Evolutionary conservation across 1,139 yeast genomes (phyloP).

Genomic region (Saccharomyces hybrid): DNA sequence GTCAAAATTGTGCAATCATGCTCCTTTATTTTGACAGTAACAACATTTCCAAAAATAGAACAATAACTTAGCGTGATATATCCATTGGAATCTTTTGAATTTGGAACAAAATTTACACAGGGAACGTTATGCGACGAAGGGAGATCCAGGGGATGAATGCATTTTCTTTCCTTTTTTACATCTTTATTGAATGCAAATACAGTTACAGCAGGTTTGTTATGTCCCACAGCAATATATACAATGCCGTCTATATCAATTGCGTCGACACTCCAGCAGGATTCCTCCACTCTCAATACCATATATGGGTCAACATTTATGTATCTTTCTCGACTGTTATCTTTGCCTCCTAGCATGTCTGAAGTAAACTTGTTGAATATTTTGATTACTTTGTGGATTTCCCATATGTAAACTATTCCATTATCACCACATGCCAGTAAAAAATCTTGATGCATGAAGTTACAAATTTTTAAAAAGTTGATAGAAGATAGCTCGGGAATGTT

Average conservation of each 20-base stretch:
- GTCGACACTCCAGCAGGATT: conserved; percentile 26
- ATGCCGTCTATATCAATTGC: conserved; percentile 6
- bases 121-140: conserved; percentile 17
- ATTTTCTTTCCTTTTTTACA: background rate
- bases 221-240: conserved; percentile 20
- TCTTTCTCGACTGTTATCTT: background rate
- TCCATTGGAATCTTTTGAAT: conserved; percentile 8
- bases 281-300: conserved; percentile 11
- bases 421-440: conserved; percentile 16
- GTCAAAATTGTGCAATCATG: conserved; percentile 5
- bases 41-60: conserved; percentile 18
- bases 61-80: conserved; percentile 12
- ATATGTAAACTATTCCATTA: conserved; percentile 10
- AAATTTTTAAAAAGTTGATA: conserved; percentile 15
- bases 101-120: conserved; percentile 13
- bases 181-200: conserved; percentile 11
- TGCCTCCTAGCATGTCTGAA: background rate
- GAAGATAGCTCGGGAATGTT: conserved; percentile 1
- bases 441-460: conserved; percentile 10
- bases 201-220: conserved; percentile 20
- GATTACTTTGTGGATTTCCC: conserved; percentile 7
- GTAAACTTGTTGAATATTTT: conserved; percentile 1
- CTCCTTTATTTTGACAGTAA: conserved; percentile 6
- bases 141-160: conserved; percentile 6
- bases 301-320: conserved; percentile 5